Percentiles rank a stretch among this genome's conserved stretches.
Evolutionary conservation across 164 flowering plant species (phyloP).

Genomic region (Pachysandra terminalis): DNA sequence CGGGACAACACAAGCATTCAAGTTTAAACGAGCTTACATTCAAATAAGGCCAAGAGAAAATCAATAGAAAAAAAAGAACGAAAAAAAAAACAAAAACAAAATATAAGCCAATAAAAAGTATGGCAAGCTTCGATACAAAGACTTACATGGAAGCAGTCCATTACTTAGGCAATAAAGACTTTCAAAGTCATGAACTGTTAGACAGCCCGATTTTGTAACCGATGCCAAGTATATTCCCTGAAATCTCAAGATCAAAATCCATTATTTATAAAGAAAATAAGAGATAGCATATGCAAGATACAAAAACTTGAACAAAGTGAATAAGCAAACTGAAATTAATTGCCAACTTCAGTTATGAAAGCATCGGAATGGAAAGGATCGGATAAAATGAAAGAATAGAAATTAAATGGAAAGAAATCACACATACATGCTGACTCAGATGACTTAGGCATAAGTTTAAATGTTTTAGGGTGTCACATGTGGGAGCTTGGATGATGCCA

Average conservation of each 20-base stretch:
- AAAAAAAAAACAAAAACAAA: background rate
- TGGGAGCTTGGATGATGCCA: no score
- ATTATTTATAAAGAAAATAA: background rate
- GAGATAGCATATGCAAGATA: background rate
- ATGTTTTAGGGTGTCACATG: no score
- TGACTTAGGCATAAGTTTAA: no score
- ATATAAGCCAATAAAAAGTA: conserved; percentile 1
- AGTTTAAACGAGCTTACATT: no score
- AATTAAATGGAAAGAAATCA: background rate
- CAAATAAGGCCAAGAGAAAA: no score
- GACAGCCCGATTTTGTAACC: conserved; percentile 79
- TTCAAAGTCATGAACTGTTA: conserved; percentile 88
- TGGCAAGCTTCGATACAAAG: background rate
- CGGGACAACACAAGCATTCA: no score
- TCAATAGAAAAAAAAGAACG: background rate
- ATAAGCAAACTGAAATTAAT: background rate
- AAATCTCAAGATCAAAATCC: conserved; percentile 1
- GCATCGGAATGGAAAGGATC: background rate
- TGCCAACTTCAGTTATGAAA: background rate
- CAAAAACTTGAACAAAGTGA: background rate
- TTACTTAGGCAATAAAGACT: conserved; percentile 51
- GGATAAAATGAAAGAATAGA: background rate
- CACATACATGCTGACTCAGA: no score
- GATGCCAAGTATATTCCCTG: conserved; percentile 91
- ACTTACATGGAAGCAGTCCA: conserved; percentile 38